Conservation (phyloP, 2,329 filamentous ascomycete genomes). For the Cladophialophora exuberans region DNA sequence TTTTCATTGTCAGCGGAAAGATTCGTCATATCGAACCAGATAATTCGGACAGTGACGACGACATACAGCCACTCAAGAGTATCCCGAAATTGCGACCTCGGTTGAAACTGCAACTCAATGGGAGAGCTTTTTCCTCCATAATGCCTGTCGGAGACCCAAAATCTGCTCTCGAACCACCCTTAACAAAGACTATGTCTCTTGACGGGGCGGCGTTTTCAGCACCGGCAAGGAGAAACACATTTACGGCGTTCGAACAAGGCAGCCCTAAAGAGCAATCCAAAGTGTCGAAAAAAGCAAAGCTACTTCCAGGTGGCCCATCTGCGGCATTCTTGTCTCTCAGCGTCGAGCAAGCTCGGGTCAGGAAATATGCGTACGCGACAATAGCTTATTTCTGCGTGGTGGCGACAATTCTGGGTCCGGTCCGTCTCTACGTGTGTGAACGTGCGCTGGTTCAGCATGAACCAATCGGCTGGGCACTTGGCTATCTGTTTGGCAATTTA, state of each 20-base stretch:
- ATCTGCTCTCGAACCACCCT: constrained; percentile 10
- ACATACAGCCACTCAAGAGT: constrained; percentile 4
- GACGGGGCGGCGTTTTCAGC: constrained; percentile 5
- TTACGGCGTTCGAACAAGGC: constrained; percentile 48
- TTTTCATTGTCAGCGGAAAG: constrained; percentile 7
- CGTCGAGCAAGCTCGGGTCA: constrained; percentile 70
- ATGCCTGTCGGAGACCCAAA: constrained; percentile 8
- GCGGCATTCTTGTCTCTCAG: constrained; percentile 74
- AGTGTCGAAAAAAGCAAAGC: constrained; percentile 7
- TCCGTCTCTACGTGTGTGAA: constrained; percentile 70
- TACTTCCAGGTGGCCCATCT: constrained; percentile 43
- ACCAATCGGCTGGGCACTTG: constrained; percentile 88
- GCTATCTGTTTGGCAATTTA: constrained; percentile 84
- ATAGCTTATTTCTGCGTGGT: constrained; percentile 75
- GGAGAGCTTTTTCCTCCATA: constrained; percentile 15
- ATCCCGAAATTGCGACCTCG: constrained; percentile 12
- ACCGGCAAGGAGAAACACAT: constrained; percentile 23
- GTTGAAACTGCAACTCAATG: constrained; percentile 19
- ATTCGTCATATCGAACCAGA: constrained; percentile 11
- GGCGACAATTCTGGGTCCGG: constrained; percentile 67
- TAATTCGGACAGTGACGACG: constrained; percentile 23
- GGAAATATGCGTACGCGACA: constrained; percentile 82
- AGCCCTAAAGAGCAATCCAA: neutral
- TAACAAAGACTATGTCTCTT: constrained; percentile 1
- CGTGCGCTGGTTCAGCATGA: constrained; percentile 73